Base-by-base conservation (phyloP, 2,329 filamentous ascomycete genomes). In the Truncatella angustata region DNA sequence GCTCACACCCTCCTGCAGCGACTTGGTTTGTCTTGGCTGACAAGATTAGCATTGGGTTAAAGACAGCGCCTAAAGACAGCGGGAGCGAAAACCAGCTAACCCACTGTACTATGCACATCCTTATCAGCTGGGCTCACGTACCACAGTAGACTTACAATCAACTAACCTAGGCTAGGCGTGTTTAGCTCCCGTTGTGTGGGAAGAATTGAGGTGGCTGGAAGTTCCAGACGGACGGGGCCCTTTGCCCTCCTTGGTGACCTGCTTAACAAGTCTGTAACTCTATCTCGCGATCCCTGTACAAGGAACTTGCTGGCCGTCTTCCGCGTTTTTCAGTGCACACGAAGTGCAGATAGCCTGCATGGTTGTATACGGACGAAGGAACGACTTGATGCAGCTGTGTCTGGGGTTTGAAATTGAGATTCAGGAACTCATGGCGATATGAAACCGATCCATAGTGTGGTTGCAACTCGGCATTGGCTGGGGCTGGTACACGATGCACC, bases 121-220 rank as follows among this genome's bases (percentile, higher is more conserved):
- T 16, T 43, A 10, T 23, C 20, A 16, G 16, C 11, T 43, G 36
- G 16, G 20, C 16, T n/a, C 30, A 9, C 30, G 9, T 40, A 40
- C n/a, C n/a, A n/a, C n/a, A n/a, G n/a, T n/a, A n/a, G n/a, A n/a
- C n/a, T n/a, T n/a, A n/a, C n/a, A n/a, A n/a, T n/a, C n/a, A n/a
- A n/a, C n/a, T n/a, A n/a, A n/a, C n/a, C n/a, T n/a, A n/a, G n/a
- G n/a, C n/a, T n/a, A n/a, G n/a, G n/a, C n/a, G n/a, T 49, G 45
- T 23, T 36, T 49, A 49, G 45, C 32, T 49, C 45, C 45, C 45
- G 45, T 34, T 39, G 45, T 49, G 45, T 26, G 24, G 30, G 44
- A n/a, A 35, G 34, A 49, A 49, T 23, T 39, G 30, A 34, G 45
- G 45, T 23, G 45, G 45, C 32, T 49, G 45, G 45, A 20, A 49